Base-by-base conservation (phyloP, 2,329 filamentous ascomycete species). In the Sporothrix protearum region DNA sequence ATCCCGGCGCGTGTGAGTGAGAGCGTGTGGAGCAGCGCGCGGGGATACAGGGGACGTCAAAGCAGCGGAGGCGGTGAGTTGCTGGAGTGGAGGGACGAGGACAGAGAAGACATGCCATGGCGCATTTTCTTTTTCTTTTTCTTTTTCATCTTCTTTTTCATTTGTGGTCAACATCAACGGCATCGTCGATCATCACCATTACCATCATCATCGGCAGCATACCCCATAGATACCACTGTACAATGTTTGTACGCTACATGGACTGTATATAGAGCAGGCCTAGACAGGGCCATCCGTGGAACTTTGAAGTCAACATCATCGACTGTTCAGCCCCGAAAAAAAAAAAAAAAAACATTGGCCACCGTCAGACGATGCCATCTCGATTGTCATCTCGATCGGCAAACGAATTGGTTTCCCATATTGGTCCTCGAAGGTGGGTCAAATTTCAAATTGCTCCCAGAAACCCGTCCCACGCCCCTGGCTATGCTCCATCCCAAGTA, bases 21-120 rank as follows among this genome's bases (percentile, higher is more conserved):
- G 67, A 93, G 91, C 76, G 90, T 95, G 5, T 96, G 92, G 92
- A 85, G 85, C 39, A 93, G 91, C 76, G 91, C 84, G 25, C 83
- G 81, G 73, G 85, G 83, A 79, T 86, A 75, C 80, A 79, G 76
- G 79, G 84, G 12, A 72, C 70, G 59, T 22, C 42, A 22, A 66
- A 42, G 33, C 39, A 39, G 49, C 42, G 63, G 45, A 71, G 57
- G 70, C 66, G 67, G 61, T 49, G 25, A 49, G 30, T n/a, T n/a
- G n/a, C n/a, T 28, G 45, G 45, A 25, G 68, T 22, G 22, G 33
- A 14, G 42, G 33, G 14, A 39, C n/a, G 19, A 28, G 39, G 16
- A 39, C 12, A 8, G 19, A 19, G 45, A 3, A 30, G 25, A 64
- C 36, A 59, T 57, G 47, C 33, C 67, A 51, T 53, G 22, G 64